Percentiles rank a stretch among this genome's conserved stretches.
Conservation (phyloP, 306 rosid genomes). For the Vigna nakashimae region DNA sequence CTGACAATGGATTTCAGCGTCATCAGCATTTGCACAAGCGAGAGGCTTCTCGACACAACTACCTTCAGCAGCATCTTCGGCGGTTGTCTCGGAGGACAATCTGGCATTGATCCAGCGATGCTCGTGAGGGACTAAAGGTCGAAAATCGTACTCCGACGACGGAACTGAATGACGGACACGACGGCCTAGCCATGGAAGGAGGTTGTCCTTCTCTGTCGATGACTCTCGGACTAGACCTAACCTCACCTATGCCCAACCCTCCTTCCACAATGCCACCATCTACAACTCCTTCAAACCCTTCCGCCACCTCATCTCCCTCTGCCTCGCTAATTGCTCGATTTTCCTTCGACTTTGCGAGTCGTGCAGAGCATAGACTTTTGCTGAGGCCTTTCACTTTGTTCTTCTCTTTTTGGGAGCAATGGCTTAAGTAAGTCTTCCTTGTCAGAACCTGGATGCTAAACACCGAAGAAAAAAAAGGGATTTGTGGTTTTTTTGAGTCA, state of each 20-base stretch:
- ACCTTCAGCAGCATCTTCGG: slow-evolving; percentile 82
- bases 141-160: slow-evolving; percentile 79
- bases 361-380: slow-evolving; percentile 2
- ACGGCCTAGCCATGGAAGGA: slow-evolving; percentile 61
- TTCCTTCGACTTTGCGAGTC: too few species aligned
- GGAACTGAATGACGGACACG: slow-evolving; percentile 41
- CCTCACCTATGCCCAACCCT: background rate
- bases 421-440: slow-evolving; percentile 45
- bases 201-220: slow-evolving; percentile 58
- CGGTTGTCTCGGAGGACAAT: slow-evolving; percentile 54
- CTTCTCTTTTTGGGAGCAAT: slow-evolving; percentile 40
- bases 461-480: background rate
- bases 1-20: slow-evolving; percentile 63
- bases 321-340: too few species aligned
- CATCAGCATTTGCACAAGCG: slow-evolving; percentile 72
- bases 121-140: slow-evolving; percentile 53
- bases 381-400: slow-evolving; percentile 24
- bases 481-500: slow-evolving; percentile 28
- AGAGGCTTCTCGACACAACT: slow-evolving; percentile 73
- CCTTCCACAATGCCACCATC: too few species aligned
- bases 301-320: too few species aligned
- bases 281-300: background rate
- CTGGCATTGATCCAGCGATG: slow-evolving; percentile 27
- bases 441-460: slow-evolving; percentile 1
- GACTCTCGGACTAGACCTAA: slow-evolving; percentile 39